phyloP scores from a whole-genome alignment of 768 basidiomycete genomes.

The Panaeolus papilionaceus region DNA sequence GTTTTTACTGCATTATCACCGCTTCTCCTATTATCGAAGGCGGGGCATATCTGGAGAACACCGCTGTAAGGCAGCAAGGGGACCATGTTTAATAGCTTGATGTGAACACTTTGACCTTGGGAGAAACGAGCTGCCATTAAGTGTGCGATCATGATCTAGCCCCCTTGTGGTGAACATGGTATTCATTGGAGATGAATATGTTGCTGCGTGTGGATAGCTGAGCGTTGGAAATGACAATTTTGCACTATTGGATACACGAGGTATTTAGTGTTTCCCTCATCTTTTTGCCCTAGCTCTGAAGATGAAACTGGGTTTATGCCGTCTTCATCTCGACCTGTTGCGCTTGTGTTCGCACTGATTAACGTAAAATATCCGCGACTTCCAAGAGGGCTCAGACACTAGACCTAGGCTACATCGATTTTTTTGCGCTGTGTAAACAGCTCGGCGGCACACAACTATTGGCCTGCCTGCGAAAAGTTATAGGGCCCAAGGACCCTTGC shows the following conservation, averaged over 20 bases:
- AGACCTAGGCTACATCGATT: too few species aligned
- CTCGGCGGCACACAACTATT: too few species aligned
- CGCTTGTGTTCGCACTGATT: too few species aligned
- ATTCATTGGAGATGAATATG: neutral
- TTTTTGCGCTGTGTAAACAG: too few species aligned
- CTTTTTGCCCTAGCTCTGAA: too few species aligned
- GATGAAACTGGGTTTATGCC: too few species aligned
- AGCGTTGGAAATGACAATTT: neutral
- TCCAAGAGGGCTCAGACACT: too few species aligned
- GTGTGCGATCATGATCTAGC: conserved; percentile 1
- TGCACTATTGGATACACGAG: neutral
- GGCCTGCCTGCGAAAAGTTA: too few species aligned
- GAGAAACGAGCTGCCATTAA: neutral
- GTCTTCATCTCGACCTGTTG: too few species aligned
- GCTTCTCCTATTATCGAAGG: neutral
- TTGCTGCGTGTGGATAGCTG: neutral
- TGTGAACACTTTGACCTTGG: neutral
- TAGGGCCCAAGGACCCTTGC: too few species aligned
- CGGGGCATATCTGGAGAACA: neutral
- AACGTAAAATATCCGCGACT: too few species aligned
- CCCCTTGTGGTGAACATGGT: neutral
- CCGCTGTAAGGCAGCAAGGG: neutral
- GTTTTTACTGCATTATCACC: neutral
- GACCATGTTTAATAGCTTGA: neutral
- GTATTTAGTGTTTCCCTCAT: neutral